Evolutionary conservation across 2,329 filamentous ascomycete genomes (phyloP).

Genomic region (Spiromastix sp.): DNA sequence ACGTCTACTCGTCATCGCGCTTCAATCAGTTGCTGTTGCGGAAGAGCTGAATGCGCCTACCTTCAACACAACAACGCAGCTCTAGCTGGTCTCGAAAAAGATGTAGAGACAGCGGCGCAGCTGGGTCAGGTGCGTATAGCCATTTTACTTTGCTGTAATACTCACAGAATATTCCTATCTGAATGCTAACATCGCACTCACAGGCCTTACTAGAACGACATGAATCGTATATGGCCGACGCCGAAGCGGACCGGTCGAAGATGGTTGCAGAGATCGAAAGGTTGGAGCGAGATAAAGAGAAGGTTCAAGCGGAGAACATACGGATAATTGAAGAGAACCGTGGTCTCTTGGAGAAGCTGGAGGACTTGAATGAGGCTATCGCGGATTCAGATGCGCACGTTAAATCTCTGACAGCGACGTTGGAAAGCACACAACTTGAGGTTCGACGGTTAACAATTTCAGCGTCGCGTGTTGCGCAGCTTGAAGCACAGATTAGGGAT

Average conservation of each 20-base stretch:
- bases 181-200: not conserved
- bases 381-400: conserved; percentile 71
- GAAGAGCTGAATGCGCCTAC: conserved; percentile 65
- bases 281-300: conserved; percentile 62
- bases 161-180: not conserved
- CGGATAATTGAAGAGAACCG: conserved; percentile 75
- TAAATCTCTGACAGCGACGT: conserved; percentile 61
- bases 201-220: conserved; percentile 85
- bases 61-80: conserved; percentile 69
- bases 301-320: conserved; percentile 67
- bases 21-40: conserved; percentile 65
- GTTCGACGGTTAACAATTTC: conserved; percentile 64
- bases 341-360: conserved; percentile 69
- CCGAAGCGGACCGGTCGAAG: conserved; percentile 69
- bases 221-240: conserved; percentile 88
- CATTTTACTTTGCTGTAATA: not conserved
- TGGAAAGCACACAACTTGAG: conserved; percentile 68
- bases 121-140: conserved; percentile 69
- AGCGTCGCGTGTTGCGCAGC: conserved; percentile 61
- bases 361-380: conserved; percentile 69
- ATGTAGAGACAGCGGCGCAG: conserved; percentile 75
- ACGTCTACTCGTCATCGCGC: conserved; percentile 7
- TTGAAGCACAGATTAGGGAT: conserved; percentile 69
- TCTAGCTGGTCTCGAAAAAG: conserved; percentile 72
- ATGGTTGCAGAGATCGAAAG: conserved; percentile 63